Evolutionary conservation across 257 asterid genomes (phyloP).

Genomic region (Jaltomata sinuosa): DNA sequence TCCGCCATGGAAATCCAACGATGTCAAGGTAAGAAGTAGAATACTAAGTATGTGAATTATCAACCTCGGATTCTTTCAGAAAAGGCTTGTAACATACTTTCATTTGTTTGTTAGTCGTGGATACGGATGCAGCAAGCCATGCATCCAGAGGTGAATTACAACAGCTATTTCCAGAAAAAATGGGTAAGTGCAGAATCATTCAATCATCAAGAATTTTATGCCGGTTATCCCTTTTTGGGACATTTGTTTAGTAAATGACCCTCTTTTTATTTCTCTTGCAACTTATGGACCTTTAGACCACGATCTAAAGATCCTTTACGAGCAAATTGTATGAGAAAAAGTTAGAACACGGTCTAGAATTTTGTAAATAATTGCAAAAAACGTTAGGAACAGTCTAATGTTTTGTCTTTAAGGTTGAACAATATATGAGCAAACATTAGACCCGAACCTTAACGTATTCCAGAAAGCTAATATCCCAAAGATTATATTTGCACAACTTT

Average conservation of each 20-base stretch:
- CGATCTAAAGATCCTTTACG: neutral
- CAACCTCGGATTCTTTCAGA: neutral
- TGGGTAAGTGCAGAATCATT: conserved; percentile 46
- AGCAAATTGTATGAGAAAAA: neutral
- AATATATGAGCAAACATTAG: neutral
- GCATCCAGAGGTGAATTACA: conserved; percentile 92
- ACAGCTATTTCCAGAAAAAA: conserved; percentile 65
- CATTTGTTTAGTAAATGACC: neutral
- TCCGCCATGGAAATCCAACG: conserved; percentile 80
- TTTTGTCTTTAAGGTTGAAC: neutral
- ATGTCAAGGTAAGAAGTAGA: conserved; percentile 48
- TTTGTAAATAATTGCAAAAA: neutral
- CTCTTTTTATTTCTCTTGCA: neutral
- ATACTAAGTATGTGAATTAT: neutral
- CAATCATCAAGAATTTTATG: neutral
- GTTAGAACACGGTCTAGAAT: neutral
- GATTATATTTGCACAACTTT: neutral
- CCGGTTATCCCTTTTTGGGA: neutral
- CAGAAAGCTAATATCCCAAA: neutral
- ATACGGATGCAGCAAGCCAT: conserved; percentile 99
- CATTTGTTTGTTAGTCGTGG: conserved; percentile 55
- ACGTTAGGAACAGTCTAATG: neutral
- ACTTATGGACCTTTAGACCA: neutral
- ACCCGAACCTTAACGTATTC: neutral
- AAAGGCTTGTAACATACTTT: neutral